phyloP scores from a whole-genome alignment of 768 basidiomycete species.

The Boletus insuetus region DNA sequence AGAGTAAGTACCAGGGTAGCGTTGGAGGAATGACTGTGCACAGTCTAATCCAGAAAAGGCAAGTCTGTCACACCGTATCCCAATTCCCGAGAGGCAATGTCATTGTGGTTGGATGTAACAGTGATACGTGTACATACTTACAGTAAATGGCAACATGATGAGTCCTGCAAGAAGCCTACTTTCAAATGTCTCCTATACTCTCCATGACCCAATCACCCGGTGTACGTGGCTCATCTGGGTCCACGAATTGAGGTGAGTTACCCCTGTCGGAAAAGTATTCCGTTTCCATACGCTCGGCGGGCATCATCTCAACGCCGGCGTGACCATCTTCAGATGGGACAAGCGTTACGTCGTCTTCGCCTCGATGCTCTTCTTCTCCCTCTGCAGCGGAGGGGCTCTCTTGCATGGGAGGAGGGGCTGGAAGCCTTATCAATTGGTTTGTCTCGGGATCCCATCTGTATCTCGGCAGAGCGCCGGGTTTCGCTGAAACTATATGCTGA shows the following conservation, averaged over 20 bases:
- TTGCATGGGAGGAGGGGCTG: neutral
- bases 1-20: neutral
- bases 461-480: neutral
- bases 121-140: neutral
- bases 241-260: neutral
- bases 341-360: slow-evolving; percentile 15
- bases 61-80: too few relatives aligned
- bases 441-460: slow-evolving; percentile 12
- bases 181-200: neutral
- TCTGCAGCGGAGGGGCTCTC: neutral
- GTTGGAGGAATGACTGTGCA: neutral
- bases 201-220: neutral
- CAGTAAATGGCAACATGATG: neutral
- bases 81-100: too few relatives aligned
- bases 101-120: too few relatives aligned
- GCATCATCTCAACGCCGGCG: neutral
- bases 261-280: neutral
- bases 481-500: neutral
- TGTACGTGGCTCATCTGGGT: neutral
- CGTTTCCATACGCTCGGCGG: neutral
- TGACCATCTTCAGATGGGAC: slow-evolving; percentile 13
- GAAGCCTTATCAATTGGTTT: neutral
- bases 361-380: neutral
- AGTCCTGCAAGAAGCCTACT: neutral
- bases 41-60: slow-evolving; percentile 1